A percentile compares a stretch with the other conserved stretches of the same genome.
Evolutionary conservation across 768 basidiomycete genomes (phyloP).

Genomic region (Mycena olivaceomarginata): DNA sequence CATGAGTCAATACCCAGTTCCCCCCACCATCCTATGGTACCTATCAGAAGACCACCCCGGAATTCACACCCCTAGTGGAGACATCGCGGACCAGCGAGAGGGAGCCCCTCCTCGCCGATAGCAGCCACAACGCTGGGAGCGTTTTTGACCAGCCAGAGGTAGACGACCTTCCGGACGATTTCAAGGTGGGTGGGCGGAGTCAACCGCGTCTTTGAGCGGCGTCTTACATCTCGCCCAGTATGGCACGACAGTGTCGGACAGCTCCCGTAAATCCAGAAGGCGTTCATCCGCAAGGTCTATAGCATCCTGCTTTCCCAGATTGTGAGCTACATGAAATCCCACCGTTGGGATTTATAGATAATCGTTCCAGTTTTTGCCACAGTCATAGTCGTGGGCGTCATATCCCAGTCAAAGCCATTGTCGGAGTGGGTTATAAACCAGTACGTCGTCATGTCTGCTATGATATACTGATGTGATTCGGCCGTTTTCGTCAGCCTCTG

Average conservation of each 20-base stretch:
- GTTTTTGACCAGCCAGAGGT: conserved; percentile 83
- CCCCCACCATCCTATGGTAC: conserved; percentile 78
- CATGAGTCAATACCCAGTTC: conserved; percentile 78
- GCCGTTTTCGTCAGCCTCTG: conserved; percentile 71
- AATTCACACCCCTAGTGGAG: conserved; percentile 46
- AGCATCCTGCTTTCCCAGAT: conserved; percentile 89
- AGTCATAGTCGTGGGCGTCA: conserved; percentile 79
- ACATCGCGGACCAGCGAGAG: conserved; percentile 50
- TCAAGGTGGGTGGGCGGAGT: conserved; percentile 76
- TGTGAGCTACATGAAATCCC: conserved; percentile 60
- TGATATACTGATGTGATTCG: neutral
- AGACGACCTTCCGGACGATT: conserved; percentile 92
- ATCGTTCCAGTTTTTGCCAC: conserved; percentile 75
- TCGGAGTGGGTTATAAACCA: conserved; percentile 84
- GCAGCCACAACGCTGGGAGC: conserved; percentile 55
- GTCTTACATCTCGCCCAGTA: conserved; percentile 67
- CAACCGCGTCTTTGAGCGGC: neutral
- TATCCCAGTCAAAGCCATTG: conserved; percentile 79
- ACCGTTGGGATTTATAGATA: neutral
- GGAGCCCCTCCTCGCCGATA: conserved; percentile 75
- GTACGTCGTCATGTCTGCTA: conserved; percentile 60
- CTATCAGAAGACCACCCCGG: conserved; percentile 48
- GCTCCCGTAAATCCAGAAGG: conserved; percentile 86
- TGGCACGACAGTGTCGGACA: conserved; percentile 87
- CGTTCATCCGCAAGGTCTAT: conserved; percentile 94